Evolutionary conservation across 768 basidiomycete species (phyloP).

Genomic region (Lentinula sp.): DNA sequence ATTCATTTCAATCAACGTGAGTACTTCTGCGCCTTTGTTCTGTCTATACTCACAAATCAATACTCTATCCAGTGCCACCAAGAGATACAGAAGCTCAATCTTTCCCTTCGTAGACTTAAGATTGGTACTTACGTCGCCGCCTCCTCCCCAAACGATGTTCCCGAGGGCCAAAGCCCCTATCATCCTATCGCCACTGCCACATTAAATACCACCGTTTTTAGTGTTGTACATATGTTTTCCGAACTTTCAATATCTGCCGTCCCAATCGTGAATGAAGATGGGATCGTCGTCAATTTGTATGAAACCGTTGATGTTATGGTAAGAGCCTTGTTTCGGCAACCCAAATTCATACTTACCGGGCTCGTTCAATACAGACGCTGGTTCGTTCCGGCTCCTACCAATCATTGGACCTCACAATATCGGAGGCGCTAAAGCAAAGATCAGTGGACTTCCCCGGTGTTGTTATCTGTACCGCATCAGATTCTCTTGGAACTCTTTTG

Average conservation of each 20-base stretch:
- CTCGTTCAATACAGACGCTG: conserved; percentile 60
- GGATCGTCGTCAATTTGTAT: conserved; percentile 92
- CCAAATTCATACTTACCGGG: not conserved
- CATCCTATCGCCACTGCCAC: conserved; percentile 91
- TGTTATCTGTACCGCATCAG: conserved; percentile 88
- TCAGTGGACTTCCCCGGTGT: conserved; percentile 96
- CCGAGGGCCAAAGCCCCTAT: conserved; percentile 64
- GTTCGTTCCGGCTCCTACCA: conserved; percentile 93
- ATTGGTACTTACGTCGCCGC: conserved; percentile 90
- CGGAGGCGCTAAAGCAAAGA: conserved; percentile 86
- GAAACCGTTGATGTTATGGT: conserved; percentile 99
- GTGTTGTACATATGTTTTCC: conserved; percentile 98
- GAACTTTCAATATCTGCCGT: conserved; percentile 94
- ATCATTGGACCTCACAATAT: conserved; percentile 90
- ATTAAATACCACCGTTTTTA: conserved; percentile 87
- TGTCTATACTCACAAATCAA: conserved; percentile 8
- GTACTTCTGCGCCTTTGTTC: conserved; percentile 15
- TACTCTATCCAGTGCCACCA: conserved; percentile 59
- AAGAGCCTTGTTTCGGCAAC: conserved; percentile 24
- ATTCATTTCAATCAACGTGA: conserved; percentile 95
- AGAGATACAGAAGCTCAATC: conserved; percentile 77
- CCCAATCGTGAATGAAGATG: conserved; percentile 89
- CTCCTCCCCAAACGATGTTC: conserved; percentile 33
- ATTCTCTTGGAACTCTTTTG: conserved; percentile 86
- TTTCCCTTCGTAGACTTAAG: conserved; percentile 76